phyloP scores from a whole-genome alignment of 208 protist species.

The Tritrichomonas musculus region DNA sequence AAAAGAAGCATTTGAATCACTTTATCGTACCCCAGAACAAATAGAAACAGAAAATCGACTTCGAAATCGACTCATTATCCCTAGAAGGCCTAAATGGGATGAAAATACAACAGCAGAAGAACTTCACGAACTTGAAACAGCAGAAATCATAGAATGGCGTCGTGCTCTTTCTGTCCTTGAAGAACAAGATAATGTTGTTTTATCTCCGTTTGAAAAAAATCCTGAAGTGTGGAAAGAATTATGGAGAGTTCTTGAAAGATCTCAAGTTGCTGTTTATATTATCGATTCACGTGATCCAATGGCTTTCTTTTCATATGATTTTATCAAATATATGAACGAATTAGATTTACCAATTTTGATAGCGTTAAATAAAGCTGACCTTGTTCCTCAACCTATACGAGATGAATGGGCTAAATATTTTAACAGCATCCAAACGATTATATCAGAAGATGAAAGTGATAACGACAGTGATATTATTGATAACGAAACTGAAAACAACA shows the following conservation, averaged over 20 bases:
- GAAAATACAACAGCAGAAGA: constrained; percentile 30
- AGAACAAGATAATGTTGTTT: not conserved
- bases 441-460: too few species aligned
- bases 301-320: constrained; percentile 11
- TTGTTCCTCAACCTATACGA: not conserved
- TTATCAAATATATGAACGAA: constrained; percentile 18
- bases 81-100: constrained; percentile 29
- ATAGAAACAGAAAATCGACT: not conserved
- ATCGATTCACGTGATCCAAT: constrained; percentile 23
- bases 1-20: not conserved
- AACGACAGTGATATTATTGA: not conserved
- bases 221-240: constrained; percentile 27
- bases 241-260: constrained; percentile 20
- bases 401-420: constrained; percentile 23
- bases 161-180: not conserved
- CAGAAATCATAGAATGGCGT: constrained; percentile 33
- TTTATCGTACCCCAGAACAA: not conserved
- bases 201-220: constrained; percentile 36
- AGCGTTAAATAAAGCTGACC: not conserved
- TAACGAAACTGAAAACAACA: not conserved
- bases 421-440: not conserved
- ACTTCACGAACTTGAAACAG: not conserved
- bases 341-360: not conserved
- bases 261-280: not conserved
- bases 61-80: not conserved